Base-by-base conservation (phyloP, 1,284 basidiomycete species). In the Moesziomyces parantarcticus region DNA sequence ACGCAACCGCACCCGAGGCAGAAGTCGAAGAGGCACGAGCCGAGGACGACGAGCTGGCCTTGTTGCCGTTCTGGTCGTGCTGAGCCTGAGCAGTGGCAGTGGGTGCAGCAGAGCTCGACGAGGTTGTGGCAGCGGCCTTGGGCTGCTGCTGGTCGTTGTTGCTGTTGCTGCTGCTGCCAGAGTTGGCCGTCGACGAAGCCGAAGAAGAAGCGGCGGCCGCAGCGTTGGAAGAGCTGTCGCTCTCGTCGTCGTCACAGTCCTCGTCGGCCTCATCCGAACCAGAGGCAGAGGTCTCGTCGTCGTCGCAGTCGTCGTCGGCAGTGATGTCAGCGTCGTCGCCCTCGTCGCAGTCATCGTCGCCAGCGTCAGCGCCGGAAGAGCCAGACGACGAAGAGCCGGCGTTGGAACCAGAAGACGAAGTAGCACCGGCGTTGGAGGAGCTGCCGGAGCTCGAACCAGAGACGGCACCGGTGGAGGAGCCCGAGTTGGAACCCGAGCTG, bases 161-260 rank as follows among this genome's bases (percentile, higher is more conserved):
- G 36, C 18, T 34, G 34, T 11, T 39, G 36, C 34, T 34, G 34
- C 46, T 10, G 10, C 41, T 52, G 47, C 25, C 18, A 49, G 47
- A 3, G 26, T 16, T 51, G 22, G 36, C 5, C n/a, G 48, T 41
- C 16, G 64, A 42, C 25, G 55, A 50, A 13, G 46, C 29, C 44
- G 34, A 36, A 39, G 44, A 34, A 23, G 49, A 41, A 9, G 56
- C 34, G 25, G 42, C 48, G 29, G 29, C 22, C 23, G 41, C 18
- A 22, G 46, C 52, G 20, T 13, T 16, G 10, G 62, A 47, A 13
- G 55, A 46, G 51, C 44, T 58, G 68, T 45, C 56, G 22, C 32
- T 46, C 5, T 50, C 58, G 0, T 66, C 58, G 6, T 74, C 64
- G 29, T 76, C 69, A 39, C 60, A 68, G 50, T 63, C 61, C 4